Evolutionary conservation across 1,284 basidiomycete species (phyloP).

Genomic region (Irpex lacteus): DNA sequence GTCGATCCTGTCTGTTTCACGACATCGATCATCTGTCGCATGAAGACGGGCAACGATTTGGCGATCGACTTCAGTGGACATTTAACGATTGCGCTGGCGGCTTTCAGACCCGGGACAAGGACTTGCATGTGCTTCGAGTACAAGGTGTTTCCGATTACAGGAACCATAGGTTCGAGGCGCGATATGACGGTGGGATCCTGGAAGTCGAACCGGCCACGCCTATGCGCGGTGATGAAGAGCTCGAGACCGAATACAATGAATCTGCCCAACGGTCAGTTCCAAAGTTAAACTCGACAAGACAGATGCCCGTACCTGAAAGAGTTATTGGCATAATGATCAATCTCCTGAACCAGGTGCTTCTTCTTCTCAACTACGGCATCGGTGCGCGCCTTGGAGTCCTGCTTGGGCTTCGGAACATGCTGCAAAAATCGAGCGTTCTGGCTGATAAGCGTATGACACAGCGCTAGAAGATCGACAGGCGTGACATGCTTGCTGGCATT

Average conservation of each 20-base stretch:
- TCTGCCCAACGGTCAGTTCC: conserved; percentile 38
- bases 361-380: conserved; percentile 80
- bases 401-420: conserved; percentile 42
- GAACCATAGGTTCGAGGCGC: conserved; percentile 85
- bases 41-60: conserved; percentile 80
- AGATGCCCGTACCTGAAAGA: conserved; percentile 62
- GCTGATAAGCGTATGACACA: conserved; percentile 89
- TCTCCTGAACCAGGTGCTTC: conserved; percentile 53
- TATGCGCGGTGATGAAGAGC: conserved; percentile 85
- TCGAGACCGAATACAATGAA: conserved; percentile 95
- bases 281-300: not conserved
- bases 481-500: conserved; percentile 79
- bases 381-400: conserved; percentile 39
- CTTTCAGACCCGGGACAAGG: conserved; percentile 79
- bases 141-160: conserved; percentile 88
- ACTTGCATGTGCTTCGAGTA: conserved; percentile 85
- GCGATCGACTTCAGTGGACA: conserved; percentile 82
- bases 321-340: conserved; percentile 80
- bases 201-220: conserved; percentile 86
- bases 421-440: conserved; percentile 87
- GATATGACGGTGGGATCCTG: conserved; percentile 69
- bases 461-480: conserved; percentile 71
- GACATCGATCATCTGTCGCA: conserved; percentile 85
- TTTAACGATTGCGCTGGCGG: conserved; percentile 78
- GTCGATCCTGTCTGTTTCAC: conserved; percentile 84